phyloP scores from a whole-genome alignment of 306 rosid species.

The Cyclanthera cordifolia region DNA sequence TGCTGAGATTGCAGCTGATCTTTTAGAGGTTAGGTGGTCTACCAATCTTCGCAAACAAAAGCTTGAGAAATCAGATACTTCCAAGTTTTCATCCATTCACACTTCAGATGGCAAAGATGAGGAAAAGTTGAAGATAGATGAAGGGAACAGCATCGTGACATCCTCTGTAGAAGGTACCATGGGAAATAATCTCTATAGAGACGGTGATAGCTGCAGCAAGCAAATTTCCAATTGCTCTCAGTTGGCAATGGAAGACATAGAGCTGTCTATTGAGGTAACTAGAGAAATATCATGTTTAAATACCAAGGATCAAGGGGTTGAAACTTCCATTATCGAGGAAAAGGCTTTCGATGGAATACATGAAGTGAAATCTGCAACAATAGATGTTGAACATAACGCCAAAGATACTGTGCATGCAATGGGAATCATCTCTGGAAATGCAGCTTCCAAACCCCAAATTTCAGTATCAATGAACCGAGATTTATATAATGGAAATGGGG shows the following conservation, averaged over 20 bases:
- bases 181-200: slow-evolving; percentile 13
- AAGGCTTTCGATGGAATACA: slow-evolving; percentile 14
- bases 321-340: slow-evolving; percentile 9
- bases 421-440: slow-evolving; percentile 16
- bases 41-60: slow-evolving; percentile 37
- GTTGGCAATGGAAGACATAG: not conserved
- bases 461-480: not conserved
- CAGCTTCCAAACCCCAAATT: slow-evolving; percentile 10
- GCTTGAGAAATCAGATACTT: slow-evolving; percentile 20
- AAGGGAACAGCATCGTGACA: slow-evolving; percentile 8
- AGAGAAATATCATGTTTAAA: not conserved
- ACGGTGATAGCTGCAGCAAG: not conserved
- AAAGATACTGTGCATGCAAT: slow-evolving; percentile 12
- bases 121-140: slow-evolving; percentile 12
- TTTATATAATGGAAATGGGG: not conserved
- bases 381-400: not conserved
- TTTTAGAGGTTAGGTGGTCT: slow-evolving; percentile 84
- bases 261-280: not conserved
- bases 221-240: slow-evolving; percentile 4
- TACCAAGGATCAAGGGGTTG: not conserved
- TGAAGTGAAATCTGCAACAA: slow-evolving; percentile 13
- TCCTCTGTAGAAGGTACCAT: slow-evolving; percentile 20
- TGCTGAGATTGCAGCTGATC: slow-evolving; percentile 69
- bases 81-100: slow-evolving; percentile 12
- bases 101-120: slow-evolving; percentile 11